These are phyloP conservation scores for Theileria equi DNA, from an alignment of 169 alveolate genomes.

Conservation along the genomic window DNA sequence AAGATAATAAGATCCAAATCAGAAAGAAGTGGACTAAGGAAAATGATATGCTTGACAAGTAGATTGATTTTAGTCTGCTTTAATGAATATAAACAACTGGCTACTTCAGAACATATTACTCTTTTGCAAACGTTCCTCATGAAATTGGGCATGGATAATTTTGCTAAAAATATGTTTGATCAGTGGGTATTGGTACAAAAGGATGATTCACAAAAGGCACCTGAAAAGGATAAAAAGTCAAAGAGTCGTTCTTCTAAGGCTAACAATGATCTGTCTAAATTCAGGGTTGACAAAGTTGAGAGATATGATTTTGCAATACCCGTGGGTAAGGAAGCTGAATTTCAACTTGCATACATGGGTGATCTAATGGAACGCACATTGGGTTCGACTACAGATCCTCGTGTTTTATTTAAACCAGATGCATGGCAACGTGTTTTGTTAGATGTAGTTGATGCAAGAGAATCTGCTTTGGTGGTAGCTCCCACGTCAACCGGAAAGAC, in stretches of 20 bases:
- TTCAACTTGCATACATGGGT: conserved; percentile 81
- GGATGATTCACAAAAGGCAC: background rate
- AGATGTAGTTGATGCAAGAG: conserved; percentile 80
- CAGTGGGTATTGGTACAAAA: conserved; percentile 14
- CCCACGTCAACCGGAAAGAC: conserved; percentile 92
- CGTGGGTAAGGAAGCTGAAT: conserved; percentile 66
- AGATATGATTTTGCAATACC: conserved; percentile 47
- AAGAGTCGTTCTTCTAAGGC: conserved; percentile 4
- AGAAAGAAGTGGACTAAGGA: conserved; percentile 24
- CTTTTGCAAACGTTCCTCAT: conserved; percentile 35
- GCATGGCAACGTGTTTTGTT: conserved; percentile 86
- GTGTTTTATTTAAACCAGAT: conserved; percentile 88
- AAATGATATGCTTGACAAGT: conserved; percentile 22
- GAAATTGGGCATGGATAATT: conserved; percentile 14
- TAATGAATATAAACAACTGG: conserved; percentile 22
- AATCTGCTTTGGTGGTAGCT: conserved; percentile 79
- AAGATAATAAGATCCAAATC: conserved; percentile 12
- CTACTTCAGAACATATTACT: conserved; percentile 10
- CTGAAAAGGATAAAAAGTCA: background rate
- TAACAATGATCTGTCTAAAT: conserved; percentile 7
- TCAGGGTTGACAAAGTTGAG: conserved; percentile 25
- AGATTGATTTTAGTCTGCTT: conserved; percentile 40
- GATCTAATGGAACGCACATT: conserved; percentile 80
- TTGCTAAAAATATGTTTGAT: conserved; percentile 29
- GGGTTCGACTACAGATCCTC: conserved; percentile 80